Conservation (phyloP, 176 grass and related monocot species). For the Oryza brachyantha region DNA sequence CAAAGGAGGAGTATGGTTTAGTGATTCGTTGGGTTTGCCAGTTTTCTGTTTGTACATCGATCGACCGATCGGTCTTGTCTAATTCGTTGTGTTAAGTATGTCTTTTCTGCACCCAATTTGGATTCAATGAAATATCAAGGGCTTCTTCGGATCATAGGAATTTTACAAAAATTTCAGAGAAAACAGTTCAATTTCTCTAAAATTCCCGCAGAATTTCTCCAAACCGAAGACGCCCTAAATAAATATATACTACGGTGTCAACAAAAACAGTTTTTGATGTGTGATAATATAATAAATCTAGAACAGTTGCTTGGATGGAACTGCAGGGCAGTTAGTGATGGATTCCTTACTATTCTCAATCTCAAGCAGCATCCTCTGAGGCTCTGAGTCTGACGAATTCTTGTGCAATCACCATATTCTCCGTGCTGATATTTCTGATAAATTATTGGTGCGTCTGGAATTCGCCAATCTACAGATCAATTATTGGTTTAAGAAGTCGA, state of each 20-base stretch:
- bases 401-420: not conserved
- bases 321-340: not conserved
- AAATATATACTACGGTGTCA: not conserved
- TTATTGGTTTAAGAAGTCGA: not conserved
- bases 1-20: not conserved
- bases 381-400: not conserved
- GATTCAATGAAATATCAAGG: no score
- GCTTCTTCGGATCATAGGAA: no score
- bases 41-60: not conserved
- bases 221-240: no score
- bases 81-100: conserved; percentile 24
- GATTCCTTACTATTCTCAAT: not conserved
- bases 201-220: no score
- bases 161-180: no score
- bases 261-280: not conserved
- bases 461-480: not conserved
- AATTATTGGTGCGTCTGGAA: conserved; percentile 16
- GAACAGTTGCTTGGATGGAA: not conserved
- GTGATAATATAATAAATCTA: not conserved
- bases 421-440: not conserved
- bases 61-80: not conserved
- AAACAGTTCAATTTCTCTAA: no score
- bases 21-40: not conserved
- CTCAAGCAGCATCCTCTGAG: not conserved
- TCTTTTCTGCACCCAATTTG: not conserved